These are phyloP conservation scores for Candida germanica DNA, from an alignment of 805 yeast genomes.

Conservation along the genomic window DNA sequence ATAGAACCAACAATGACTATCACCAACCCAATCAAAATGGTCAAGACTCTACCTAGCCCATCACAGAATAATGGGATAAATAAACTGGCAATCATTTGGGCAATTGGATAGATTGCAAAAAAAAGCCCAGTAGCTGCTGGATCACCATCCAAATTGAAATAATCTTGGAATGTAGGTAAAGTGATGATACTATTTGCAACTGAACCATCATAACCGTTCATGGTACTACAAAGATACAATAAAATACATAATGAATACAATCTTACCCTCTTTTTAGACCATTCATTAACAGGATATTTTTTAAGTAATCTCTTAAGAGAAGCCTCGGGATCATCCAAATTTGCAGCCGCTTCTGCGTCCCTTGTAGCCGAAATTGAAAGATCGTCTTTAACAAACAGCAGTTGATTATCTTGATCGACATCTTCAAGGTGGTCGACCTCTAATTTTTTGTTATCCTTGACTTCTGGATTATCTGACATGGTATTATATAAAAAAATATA, in stretches of 20 bases:
- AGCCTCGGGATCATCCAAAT: constrained; percentile 6
- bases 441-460: background rate
- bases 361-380: background rate
- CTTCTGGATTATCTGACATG: no score
- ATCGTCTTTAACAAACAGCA: background rate
- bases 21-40: constrained; percentile 21
- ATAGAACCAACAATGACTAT: constrained; percentile 27
- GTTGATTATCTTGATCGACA: background rate
- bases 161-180: constrained; percentile 13
- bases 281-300: constrained; percentile 12
- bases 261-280: constrained; percentile 9
- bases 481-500: no score
- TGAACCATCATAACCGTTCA: constrained; percentile 44
- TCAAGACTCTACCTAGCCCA: constrained; percentile 33
- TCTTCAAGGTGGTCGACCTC: background rate
- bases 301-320: constrained; percentile 9
- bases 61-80: constrained; percentile 29
- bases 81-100: constrained; percentile 26
- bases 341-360: constrained; percentile 4
- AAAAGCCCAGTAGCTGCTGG: constrained; percentile 37
- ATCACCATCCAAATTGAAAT: constrained; percentile 19
- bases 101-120: constrained; percentile 27
- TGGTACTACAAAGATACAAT: constrained; percentile 36
- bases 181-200: constrained; percentile 29
- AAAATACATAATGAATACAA: constrained; percentile 13